Conservation (phyloP, 2,329 filamentous ascomycete species). For the Metarhizium sp. region DNA sequence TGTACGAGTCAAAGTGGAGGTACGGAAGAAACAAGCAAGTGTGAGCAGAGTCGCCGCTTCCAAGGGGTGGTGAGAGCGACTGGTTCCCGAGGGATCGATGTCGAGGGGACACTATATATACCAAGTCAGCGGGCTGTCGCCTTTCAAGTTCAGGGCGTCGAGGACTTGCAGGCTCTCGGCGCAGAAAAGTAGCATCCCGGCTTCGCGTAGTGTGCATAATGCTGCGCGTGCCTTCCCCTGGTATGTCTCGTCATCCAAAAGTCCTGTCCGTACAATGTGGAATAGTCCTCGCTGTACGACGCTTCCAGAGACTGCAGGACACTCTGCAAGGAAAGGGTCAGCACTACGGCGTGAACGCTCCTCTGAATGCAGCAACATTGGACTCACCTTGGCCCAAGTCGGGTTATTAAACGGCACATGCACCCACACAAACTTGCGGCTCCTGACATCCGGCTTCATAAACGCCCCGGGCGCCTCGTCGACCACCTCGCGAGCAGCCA, state of each 20-base stretch:
- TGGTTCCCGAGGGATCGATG: conserved; percentile 18
- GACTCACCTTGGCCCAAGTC: conserved; percentile 44
- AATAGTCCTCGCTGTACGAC: conserved; percentile 25
- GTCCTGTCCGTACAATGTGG: conserved; percentile 33
- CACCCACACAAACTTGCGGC: conserved; percentile 47
- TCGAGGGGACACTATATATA: conserved; percentile 24
- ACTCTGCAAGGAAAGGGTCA: conserved; percentile 18
- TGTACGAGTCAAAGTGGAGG: conserved; percentile 56
- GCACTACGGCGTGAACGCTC: neutral
- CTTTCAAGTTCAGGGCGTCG: neutral
- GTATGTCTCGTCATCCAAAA: conserved; percentile 40
- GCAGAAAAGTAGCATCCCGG: conserved; percentile 38
- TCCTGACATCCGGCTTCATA: conserved; percentile 21
- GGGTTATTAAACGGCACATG: conserved; percentile 49
- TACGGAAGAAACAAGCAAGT: conserved; percentile 48
- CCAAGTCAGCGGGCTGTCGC: neutral
- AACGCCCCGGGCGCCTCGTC: conserved; percentile 21
- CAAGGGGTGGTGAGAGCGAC: conserved; percentile 18
- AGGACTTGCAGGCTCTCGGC: conserved; percentile 21
- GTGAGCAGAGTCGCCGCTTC: conserved; percentile 21
- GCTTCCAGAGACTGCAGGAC: conserved; percentile 34
- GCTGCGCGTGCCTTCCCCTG: conserved; percentile 37
- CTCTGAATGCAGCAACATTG: neutral
- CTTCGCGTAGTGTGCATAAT: conserved; percentile 40
- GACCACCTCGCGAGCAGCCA: conserved; percentile 20